These are phyloP conservation scores for Rhodotorula sp. DNA, from an alignment of 1,284 basidiomycete species.

Conservation along the genomic window DNA sequence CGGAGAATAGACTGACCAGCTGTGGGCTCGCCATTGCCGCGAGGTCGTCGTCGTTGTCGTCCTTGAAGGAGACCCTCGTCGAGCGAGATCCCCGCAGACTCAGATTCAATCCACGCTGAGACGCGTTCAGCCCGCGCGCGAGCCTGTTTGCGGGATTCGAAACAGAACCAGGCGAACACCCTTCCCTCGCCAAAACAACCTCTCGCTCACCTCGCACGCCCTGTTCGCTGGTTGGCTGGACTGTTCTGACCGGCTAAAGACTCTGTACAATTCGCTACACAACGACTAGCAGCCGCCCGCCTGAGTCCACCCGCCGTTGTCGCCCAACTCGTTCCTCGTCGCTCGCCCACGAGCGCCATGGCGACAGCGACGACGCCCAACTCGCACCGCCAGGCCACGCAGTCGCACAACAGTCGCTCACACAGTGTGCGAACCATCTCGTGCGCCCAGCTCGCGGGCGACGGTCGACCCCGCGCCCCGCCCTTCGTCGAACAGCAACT, in stretches of 20 bases:
- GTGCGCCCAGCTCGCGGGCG: neutral
- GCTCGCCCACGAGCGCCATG: neutral
- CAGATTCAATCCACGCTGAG: too few relatives aligned
- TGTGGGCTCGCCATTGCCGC: too few relatives aligned
- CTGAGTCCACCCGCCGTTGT: neutral
- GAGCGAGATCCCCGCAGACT: too few relatives aligned
- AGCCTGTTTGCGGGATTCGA: too few relatives aligned
- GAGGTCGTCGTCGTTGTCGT: too few relatives aligned
- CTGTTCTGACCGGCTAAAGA: neutral
- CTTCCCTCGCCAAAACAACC: neutral
- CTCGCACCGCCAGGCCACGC: neutral
- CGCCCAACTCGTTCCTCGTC: neutral
- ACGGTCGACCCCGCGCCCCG: slow-evolving; percentile 17
- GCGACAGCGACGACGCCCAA: slow-evolving; percentile 16
- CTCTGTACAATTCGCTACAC: too few relatives aligned
- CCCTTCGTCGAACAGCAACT: slow-evolving; percentile 14
- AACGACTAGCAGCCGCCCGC: too few relatives aligned
- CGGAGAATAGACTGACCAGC: too few relatives aligned
- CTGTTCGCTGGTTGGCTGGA: neutral
- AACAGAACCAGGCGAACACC: too few relatives aligned
- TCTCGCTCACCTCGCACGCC: neutral
- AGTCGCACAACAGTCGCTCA: slow-evolving; percentile 20
- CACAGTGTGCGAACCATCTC: slow-evolving; percentile 21
- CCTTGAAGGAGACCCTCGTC: too few relatives aligned
- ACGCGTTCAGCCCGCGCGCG: too few relatives aligned